Conservation (phyloP, 2,329 filamentous ascomycete genomes). For the Diaporthe destruens region DNA sequence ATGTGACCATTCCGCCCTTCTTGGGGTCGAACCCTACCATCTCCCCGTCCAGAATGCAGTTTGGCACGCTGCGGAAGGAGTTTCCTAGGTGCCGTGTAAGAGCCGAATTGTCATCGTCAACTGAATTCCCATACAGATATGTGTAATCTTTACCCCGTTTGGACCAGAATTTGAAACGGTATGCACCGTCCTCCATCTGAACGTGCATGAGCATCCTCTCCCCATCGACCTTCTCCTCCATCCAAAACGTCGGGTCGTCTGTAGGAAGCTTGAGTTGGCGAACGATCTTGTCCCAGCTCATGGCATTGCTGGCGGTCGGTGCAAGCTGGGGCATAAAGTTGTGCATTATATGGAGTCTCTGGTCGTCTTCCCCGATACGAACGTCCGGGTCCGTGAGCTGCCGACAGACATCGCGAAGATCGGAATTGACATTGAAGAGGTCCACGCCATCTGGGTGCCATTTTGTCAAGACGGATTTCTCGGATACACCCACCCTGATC, state of each 20-base stretch:
- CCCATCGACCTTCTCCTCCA: slow-evolving; percentile 97
- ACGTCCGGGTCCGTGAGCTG: slow-evolving; percentile 82
- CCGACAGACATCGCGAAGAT: slow-evolving; percentile 92
- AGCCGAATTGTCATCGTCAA: slow-evolving; percentile 80
- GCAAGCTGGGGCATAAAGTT: slow-evolving; percentile 97
- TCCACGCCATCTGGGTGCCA: slow-evolving; percentile 85
- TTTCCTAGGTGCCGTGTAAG: slow-evolving; percentile 83
- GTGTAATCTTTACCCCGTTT: slow-evolving; percentile 97
- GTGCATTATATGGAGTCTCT: slow-evolving; percentile 85
- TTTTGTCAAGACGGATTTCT: slow-evolving; percentile 86
- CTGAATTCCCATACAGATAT: slow-evolving; percentile 86
- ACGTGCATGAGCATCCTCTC: slow-evolving; percentile 98
- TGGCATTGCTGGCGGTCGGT: slow-evolving; percentile 85
- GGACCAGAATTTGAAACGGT: slow-evolving; percentile 89
- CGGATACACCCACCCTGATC: slow-evolving; percentile 81
- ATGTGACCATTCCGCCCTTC: slow-evolving; percentile 85
- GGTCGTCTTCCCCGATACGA: slow-evolving; percentile 80
- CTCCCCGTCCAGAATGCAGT: slow-evolving; percentile 93
- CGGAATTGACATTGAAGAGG: slow-evolving; percentile 91
- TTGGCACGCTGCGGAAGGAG: slow-evolving; percentile 84
- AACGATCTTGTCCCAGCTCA: slow-evolving; percentile 82
- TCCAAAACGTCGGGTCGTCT: slow-evolving; percentile 87
- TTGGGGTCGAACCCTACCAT: slow-evolving; percentile 99
- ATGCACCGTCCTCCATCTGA: slow-evolving; percentile 80
- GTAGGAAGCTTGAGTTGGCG: slow-evolving; percentile 73